Percentiles rank a stretch among this genome's conserved stretches.
Evolutionary conservation across 1,139 yeast species (phyloP).

Genomic region (Kodamaea alishanica): DNA sequence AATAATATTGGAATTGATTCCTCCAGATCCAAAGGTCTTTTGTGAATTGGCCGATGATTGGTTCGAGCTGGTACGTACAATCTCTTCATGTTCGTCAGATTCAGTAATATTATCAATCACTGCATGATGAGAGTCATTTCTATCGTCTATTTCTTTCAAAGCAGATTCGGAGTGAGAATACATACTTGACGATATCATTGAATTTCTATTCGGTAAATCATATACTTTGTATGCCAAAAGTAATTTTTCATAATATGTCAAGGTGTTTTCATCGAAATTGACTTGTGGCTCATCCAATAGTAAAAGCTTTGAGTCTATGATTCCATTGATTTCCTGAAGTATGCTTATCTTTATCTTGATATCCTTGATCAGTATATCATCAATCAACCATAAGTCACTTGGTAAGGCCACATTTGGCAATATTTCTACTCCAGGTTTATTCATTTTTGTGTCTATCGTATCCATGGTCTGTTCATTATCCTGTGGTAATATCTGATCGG

Average conservation of each 20-base stretch:
- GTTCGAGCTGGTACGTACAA: conserved; percentile 13
- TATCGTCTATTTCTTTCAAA: conserved; percentile 28
- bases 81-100: conserved; percentile 11
- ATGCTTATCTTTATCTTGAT: conserved; percentile 33
- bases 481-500: conserved; percentile 7
- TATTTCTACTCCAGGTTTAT: conserved; percentile 19
- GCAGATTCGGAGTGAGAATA: conserved; percentile 15
- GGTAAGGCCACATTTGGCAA: conserved; percentile 37
- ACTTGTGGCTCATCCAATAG: conserved; percentile 3
- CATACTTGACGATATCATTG: conserved; percentile 3
- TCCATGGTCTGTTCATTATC: background rate
- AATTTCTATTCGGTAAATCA: conserved; percentile 22
- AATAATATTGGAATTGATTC: background rate
- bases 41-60: conserved; percentile 13
- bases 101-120: conserved; percentile 26
- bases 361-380: conserved; percentile 32
- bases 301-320: conserved; percentile 28
- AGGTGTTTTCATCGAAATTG: conserved; percentile 27
- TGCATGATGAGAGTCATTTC: conserved; percentile 18
- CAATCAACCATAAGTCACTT: conserved; percentile 38
- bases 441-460: background rate
- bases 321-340: conserved; percentile 32
- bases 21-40: conserved; percentile 8
- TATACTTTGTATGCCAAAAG: conserved; percentile 36
- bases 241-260: conserved; percentile 35